These are phyloP conservation scores for Rutstroemia sp. DNA, from an alignment of 2,329 filamentous ascomycete species.

Conservation along the genomic window DNA sequence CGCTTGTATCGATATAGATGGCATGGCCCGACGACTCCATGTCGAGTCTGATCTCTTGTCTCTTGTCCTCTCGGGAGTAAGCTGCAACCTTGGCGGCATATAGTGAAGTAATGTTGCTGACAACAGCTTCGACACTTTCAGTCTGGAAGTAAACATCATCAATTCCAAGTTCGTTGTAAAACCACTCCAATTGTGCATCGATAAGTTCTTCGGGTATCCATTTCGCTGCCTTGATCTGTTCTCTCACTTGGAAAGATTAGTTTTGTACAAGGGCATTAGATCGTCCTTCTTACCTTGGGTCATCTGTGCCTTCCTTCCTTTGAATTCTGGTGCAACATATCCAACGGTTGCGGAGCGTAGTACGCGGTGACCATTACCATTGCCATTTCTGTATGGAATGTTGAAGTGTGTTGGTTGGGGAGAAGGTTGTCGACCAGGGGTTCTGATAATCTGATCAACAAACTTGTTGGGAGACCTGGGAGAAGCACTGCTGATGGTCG, in stretches of 20 bases:
- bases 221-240: slow-evolving; percentile 64
- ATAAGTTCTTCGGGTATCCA: slow-evolving; percentile 83
- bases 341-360: slow-evolving; percentile 85
- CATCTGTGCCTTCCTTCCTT: slow-evolving; percentile 76
- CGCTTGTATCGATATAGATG: slow-evolving; percentile 97
- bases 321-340: slow-evolving; percentile 90
- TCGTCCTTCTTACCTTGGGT: slow-evolving; percentile 21
- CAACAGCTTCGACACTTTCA: slow-evolving; percentile 77
- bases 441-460: slow-evolving; percentile 23
- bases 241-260: slow-evolving; percentile 37
- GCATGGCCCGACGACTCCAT: slow-evolving; percentile 94
- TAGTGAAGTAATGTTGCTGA: slow-evolving; percentile 89
- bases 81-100: slow-evolving; percentile 96
- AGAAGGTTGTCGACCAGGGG: slow-evolving; percentile 47
- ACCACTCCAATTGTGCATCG: slow-evolving; percentile 85
- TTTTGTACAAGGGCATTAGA: neutral
- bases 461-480: slow-evolving; percentile 15
- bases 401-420: slow-evolving; percentile 83
- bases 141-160: slow-evolving; percentile 98
- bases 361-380: slow-evolving; percentile 56
- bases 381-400: slow-evolving; percentile 53
- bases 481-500: slow-evolving; percentile 12
- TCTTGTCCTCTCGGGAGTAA: slow-evolving; percentile 86
- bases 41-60: slow-evolving; percentile 87
- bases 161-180: slow-evolving; percentile 95